A percentile compares a stretch with the other conserved stretches of the same genome.
These are phyloP conservation scores for Zasmidium citrigriseum DNA, from an alignment of 2,329 filamentous ascomycete species.

Conservation along the genomic window DNA sequence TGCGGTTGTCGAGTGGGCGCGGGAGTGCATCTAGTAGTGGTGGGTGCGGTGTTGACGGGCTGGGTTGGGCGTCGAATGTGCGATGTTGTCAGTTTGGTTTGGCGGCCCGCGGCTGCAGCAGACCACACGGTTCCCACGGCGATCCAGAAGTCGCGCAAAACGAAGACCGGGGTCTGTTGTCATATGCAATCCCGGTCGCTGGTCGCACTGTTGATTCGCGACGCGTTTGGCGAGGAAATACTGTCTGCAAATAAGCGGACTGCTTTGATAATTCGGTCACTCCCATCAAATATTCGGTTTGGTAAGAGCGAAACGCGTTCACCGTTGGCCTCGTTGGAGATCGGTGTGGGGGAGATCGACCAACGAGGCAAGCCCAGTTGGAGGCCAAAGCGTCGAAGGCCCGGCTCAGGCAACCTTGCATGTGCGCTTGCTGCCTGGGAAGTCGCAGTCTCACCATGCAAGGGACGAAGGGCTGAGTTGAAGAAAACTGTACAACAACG, in stretches of 20 bases:
- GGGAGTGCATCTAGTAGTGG: background rate
- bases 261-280: no score
- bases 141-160: background rate
- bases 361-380: background rate
- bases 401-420: no score
- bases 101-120: background rate
- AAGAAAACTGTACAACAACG: no score
- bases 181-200: background rate
- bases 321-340: background rate
- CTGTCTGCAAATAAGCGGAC: no score
- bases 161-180: no score
- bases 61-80: background rate
- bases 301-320: no score
- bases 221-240: no score
- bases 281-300: no score
- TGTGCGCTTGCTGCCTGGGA: background rate
- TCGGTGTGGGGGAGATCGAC: no score
- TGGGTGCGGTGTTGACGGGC: background rate
- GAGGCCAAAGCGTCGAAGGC: no score
- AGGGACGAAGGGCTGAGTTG: no score
- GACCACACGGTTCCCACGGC: background rate
- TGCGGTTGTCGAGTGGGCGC: conserved; percentile 1
- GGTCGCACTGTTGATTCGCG: background rate
- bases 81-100: background rate
- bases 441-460: background rate